Percentiles rank a stretch among this genome's conserved stretches.
phyloP scores from a whole-genome alignment of 306 rosid genomes.

The Morella rubra region DNA sequence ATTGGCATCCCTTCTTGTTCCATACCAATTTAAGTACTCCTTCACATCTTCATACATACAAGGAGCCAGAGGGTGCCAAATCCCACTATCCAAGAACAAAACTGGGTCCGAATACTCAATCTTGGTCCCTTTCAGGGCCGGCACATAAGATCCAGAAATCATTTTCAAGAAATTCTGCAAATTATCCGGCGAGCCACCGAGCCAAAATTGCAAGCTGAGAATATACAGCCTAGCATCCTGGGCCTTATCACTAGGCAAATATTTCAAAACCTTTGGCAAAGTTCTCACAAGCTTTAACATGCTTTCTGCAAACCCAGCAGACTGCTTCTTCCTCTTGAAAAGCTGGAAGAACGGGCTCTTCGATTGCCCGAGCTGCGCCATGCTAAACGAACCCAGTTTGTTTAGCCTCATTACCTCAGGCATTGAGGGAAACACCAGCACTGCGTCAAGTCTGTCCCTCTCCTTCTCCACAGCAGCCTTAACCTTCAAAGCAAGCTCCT shows the following conservation, averaged over 20 bases:
- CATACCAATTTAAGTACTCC: slow-evolving; percentile 98
- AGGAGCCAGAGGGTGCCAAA: slow-evolving; percentile 99
- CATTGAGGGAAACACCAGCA: slow-evolving; percentile 96
- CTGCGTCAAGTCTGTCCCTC: slow-evolving; percentile 90
- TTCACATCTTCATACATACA: slow-evolving; percentile 96
- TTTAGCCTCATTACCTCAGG: slow-evolving; percentile 97
- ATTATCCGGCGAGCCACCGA: slow-evolving; percentile 95
- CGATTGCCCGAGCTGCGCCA: slow-evolving; percentile 93
- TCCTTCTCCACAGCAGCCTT: slow-evolving; percentile 86
- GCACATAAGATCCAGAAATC: slow-evolving; percentile 84
- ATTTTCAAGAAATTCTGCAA: slow-evolving; percentile 84
- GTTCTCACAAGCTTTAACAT: slow-evolving; percentile 98
- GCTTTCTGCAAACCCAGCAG: slow-evolving; percentile 93
- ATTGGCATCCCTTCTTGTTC: slow-evolving; percentile 83
- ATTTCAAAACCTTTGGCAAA: slow-evolving; percentile 91
- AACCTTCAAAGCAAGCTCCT: slow-evolving; percentile 87
- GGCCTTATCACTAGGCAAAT: slow-evolving; percentile 94
- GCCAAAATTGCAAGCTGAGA: slow-evolving; percentile 94
- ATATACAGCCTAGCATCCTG: slow-evolving; percentile 94
- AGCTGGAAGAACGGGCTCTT: slow-evolving; percentile 90
- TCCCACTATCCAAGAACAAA: slow-evolving; percentile 80
- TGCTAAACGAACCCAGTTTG: slow-evolving; percentile 85
- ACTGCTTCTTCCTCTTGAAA: slow-evolving; percentile 75
- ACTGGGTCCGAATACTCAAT: slow-evolving; percentile 88
- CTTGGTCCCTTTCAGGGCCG: slow-evolving; percentile 70